Evolutionary conservation across 1,284 basidiomycete species (phyloP), one percentile per base, ranked within the genome.

Genomic region (Cryptococcus sp.): DNA sequence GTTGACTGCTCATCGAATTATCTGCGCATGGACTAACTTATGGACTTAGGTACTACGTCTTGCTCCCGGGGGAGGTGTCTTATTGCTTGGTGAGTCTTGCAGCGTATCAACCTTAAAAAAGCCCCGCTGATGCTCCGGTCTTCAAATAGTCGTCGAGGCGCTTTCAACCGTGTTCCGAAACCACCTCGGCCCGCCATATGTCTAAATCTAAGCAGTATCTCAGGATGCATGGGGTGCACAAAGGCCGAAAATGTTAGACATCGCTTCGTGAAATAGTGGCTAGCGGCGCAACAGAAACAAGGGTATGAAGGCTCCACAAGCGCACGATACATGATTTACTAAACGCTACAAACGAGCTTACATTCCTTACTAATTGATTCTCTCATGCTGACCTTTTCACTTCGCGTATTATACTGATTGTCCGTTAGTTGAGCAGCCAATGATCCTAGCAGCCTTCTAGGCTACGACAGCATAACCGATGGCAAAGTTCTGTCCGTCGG

Each of bases 21-120:
- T 82, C 23, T 83, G 86, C 54, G 85, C 93, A 51, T 85, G 84
- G 0, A 19, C 47, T 19, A 20, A 47, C n/a, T 20, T 23, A 17
- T n/a, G n/a, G 17, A 47, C 89, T 10, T 10, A 96, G 74, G 83
- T 88, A 19, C 84, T 96, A 23, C 86, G 86, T 29, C 86, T 99
- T 46, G 91, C 93, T 20, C 95, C 95, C 0, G 95, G 95, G 49
- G 95, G 95, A 59, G 95, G 95, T 79, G 88, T 99, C 17, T 80
- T 99, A 41, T 81, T 99, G 46, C 84, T 99, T 50, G 74, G 72
- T 72, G 47, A 67, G 70, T 67, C 7, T 6, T 26, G 5, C 22
- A 6, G 2, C 3, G 22, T n/a, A 2, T 5, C 8, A 8, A 11
- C 10, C 11, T 13, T 26, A 44, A 57, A 20, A 47, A 37, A 19